A percentile compares a stretch with the other conserved stretches of the same genome.
Conservation (phyloP, 306 rosid genomes). For the Canavalia gladiata region DNA sequence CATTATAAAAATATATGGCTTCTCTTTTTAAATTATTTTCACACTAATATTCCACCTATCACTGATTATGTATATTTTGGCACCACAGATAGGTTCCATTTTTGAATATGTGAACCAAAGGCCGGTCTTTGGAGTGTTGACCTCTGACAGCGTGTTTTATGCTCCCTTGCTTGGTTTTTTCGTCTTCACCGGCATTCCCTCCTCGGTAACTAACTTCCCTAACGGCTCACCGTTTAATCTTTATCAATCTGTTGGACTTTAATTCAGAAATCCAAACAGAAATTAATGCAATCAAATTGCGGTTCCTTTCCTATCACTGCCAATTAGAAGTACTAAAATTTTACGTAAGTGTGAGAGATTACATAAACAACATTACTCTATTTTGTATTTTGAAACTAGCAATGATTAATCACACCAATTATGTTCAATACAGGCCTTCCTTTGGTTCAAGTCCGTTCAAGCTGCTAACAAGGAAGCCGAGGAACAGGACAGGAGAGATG, state of each 20-base stretch:
- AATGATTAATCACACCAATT: no score
- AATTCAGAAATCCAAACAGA: neutral
- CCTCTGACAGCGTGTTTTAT: constrained; percentile 81
- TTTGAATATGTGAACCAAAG: constrained; percentile 88
- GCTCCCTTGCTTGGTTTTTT: constrained; percentile 95
- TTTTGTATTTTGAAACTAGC: no score
- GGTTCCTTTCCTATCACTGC: neutral
- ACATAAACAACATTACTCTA: no score
- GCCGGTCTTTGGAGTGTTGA: constrained; percentile 86
- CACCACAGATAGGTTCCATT: constrained; percentile 81
- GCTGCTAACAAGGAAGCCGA: constrained; percentile 97
- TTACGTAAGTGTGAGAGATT: no score
- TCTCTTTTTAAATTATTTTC: neutral
- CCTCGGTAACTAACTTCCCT: constrained; percentile 65
- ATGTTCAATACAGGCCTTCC: constrained; percentile 66
- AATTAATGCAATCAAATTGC: neutral
- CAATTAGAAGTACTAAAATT: no score
- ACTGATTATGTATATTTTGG: neutral
- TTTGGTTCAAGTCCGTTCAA: constrained; percentile 93
- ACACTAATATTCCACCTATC: no score
- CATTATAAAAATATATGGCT: neutral
- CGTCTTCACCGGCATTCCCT: constrained; percentile 84
- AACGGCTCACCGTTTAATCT: neutral
- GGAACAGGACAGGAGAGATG: constrained; percentile 95
- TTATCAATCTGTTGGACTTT: neutral